A percentile compares a stretch with the other conserved stretches of the same genome.
These are phyloP conservation scores for Calonectria pauciramosa DNA, from an alignment of 2,329 filamentous ascomycete species.

Conservation along the genomic window DNA sequence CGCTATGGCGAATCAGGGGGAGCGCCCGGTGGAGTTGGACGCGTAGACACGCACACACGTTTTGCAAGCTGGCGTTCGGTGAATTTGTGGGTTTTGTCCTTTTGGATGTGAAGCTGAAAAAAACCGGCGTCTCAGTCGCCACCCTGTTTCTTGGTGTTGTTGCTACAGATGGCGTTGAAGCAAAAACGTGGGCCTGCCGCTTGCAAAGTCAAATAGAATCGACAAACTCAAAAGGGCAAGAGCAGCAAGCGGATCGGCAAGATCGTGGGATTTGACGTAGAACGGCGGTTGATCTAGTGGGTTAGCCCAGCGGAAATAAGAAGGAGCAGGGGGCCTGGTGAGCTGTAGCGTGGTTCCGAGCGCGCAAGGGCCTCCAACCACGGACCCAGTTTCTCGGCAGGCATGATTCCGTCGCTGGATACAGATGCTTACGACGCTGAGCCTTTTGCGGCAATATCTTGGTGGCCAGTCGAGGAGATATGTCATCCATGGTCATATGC, in stretches of 20 bases:
- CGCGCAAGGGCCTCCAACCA: not conserved
- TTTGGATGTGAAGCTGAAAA: not conserved
- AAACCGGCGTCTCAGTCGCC: not conserved
- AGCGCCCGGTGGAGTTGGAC: slow-evolving; percentile 9
- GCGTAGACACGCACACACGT: slow-evolving; percentile 2
- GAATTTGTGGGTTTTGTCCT: not conserved
- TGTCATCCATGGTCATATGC: not conserved
- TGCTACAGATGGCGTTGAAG: not conserved
- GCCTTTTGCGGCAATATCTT: not conserved
- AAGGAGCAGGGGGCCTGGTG: not conserved
- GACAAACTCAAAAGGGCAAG: slow-evolving; percentile 5
- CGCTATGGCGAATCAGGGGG: not conserved
- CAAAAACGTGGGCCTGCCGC: not conserved
- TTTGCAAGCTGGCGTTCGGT: not conserved
- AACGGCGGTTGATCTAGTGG: not conserved
- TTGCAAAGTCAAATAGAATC: slow-evolving; percentile 1
- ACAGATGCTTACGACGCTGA: not conserved
- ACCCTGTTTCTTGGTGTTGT: not conserved
- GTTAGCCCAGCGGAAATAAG: not conserved
- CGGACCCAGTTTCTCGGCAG: not conserved
- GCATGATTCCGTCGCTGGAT: not conserved
- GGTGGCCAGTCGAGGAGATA: not conserved
- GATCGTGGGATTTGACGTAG: slow-evolving; percentile 4
- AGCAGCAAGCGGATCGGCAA: not conserved
- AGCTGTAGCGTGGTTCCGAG: not conserved